phyloP scores from a whole-genome alignment of 768 basidiomycete species.

The Sistotremastrum niveocremeum region DNA sequence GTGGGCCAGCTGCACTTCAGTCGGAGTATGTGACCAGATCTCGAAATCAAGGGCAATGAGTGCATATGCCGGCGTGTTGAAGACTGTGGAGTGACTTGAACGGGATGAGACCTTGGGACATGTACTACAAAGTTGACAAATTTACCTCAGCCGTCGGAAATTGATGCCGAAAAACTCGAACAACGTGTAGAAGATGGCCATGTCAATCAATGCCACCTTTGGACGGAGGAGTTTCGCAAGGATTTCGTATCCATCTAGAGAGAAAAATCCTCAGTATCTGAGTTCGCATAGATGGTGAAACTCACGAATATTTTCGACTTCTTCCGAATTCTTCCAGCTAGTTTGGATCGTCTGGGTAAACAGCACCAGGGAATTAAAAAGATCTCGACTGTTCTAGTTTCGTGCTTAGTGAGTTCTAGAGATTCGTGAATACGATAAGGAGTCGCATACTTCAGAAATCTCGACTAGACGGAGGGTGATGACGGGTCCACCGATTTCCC shows the following conservation, averaged over 20 bases:
- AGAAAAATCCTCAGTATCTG: background rate
- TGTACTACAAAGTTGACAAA: background rate
- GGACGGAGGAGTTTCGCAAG: constrained; percentile 57
- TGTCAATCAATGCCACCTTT: constrained; percentile 64
- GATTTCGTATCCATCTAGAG: constrained; percentile 75
- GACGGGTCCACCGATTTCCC: constrained; percentile 74
- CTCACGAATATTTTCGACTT: constrained; percentile 81
- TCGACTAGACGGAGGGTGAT: constrained; percentile 63
- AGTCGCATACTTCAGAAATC: constrained; percentile 45
- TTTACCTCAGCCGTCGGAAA: constrained; percentile 70
- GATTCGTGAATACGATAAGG: no score
- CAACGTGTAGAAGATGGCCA: constrained; percentile 67
- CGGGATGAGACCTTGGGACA: background rate
- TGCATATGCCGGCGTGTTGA: constrained; percentile 70
- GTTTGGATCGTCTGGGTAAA: constrained; percentile 66
- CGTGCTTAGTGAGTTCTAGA: no score
- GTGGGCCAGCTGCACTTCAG: constrained; percentile 66
- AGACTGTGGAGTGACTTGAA: constrained; percentile 63
- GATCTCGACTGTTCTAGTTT: no score
- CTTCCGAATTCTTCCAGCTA: constrained; percentile 89
- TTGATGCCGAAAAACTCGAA: constrained; percentile 82
- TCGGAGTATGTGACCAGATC: constrained; percentile 63
- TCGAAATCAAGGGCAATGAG: constrained; percentile 82
- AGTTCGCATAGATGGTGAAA: constrained; percentile 4
- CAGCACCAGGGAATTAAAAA: constrained; percentile 35